Evolutionary conservation across 148 eudicot genomes (phyloP).

Genomic region (Silene uniflora): DNA sequence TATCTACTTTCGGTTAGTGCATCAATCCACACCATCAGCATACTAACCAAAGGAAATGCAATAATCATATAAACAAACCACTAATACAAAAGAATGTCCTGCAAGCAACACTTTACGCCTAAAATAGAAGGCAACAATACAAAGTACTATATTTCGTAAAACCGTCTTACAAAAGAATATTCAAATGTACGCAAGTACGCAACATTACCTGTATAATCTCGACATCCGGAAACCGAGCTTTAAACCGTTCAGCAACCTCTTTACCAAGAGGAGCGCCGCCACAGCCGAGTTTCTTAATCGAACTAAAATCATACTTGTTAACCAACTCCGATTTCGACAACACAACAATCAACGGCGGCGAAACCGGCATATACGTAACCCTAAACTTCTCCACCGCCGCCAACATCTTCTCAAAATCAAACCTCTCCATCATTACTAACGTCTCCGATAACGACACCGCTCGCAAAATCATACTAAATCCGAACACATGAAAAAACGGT

Average conservation of each 20-base stretch:
- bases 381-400: constrained; percentile 65
- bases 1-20: too few species aligned
- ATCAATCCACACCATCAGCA: too few species aligned
- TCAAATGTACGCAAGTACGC: not conserved
- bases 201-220: constrained; percentile 49
- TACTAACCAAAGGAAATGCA: too few species aligned
- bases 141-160: too few species aligned
- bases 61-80: too few species aligned
- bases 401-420: constrained; percentile 67
- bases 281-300: constrained; percentile 47
- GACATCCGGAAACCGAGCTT: constrained; percentile 51
- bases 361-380: constrained; percentile 70
- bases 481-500: constrained; percentile 88
- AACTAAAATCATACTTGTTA: constrained; percentile 58
- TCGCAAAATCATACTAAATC: constrained; percentile 69
- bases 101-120: too few species aligned
- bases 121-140: too few species aligned
- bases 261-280: constrained; percentile 93
- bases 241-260: constrained; percentile 52
- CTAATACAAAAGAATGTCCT: too few species aligned
- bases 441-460: constrained; percentile 57
- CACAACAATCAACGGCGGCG: constrained; percentile 83
- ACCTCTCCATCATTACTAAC: constrained; percentile 57
- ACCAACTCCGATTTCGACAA: constrained; percentile 64
- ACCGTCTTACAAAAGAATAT: too few species aligned